These are phyloP conservation scores for Musa troglodytarum DNA, from an alignment of 176 grass and related monocot species.

Conservation along the genomic window DNA sequence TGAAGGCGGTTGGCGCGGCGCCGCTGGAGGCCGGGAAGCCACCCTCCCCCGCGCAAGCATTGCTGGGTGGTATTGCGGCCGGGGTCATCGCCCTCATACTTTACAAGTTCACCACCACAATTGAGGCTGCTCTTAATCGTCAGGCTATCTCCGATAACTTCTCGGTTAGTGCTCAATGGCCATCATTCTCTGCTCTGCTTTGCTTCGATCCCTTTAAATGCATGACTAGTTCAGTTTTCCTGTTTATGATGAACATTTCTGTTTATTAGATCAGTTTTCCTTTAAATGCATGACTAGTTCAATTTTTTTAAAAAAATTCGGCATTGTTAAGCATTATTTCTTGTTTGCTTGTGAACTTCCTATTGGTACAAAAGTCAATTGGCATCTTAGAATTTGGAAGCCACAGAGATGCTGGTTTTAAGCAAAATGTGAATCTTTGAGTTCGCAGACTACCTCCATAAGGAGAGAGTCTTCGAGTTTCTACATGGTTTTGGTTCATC, in stretches of 20 bases:
- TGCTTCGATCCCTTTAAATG: not conserved
- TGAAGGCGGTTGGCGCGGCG: slow-evolving; percentile 44
- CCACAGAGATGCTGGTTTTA: no score
- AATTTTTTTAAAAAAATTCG: not conserved
- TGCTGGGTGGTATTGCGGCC: slow-evolving; percentile 68
- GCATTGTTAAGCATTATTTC: not conserved
- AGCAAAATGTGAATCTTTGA: no score
- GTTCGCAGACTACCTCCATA: not conserved
- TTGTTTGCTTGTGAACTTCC: slow-evolving; percentile 3
- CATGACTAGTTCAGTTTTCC: not conserved
- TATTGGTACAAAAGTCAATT: slow-evolving; percentile 1
- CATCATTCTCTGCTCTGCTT: not conserved
- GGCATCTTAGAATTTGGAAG: not conserved
- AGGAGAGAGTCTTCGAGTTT: not conserved
- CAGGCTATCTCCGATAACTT: slow-evolving; percentile 74
- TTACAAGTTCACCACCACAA: slow-evolving; percentile 74
- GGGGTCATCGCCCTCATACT: slow-evolving; percentile 72
- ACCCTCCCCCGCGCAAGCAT: slow-evolving; percentile 55
- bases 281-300: no score
- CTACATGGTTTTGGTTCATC: not conserved
- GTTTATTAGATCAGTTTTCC: not conserved
- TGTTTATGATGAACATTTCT: not conserved
- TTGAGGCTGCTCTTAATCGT: slow-evolving; percentile 70
- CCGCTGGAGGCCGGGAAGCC: slow-evolving; percentile 42
- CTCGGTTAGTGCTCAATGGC: slow-evolving; percentile 45